Conservation (phyloP, 2,329 filamentous ascomycete genomes). For the Thermochaetoides dissita region DNA sequence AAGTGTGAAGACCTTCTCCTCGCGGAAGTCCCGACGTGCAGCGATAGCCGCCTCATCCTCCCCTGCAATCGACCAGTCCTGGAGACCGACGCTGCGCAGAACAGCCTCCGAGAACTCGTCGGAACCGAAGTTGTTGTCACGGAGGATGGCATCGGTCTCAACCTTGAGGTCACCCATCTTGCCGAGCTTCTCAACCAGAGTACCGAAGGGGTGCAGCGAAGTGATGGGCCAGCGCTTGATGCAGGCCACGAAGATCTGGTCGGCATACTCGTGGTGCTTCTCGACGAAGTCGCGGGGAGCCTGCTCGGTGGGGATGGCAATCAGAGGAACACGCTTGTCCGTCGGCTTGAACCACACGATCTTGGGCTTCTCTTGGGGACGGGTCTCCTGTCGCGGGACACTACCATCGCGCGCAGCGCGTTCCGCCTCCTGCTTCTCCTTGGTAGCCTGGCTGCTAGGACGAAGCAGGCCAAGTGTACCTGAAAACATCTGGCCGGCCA, state of each 20-base stretch:
- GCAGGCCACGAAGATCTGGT: slow-evolving; percentile 95
- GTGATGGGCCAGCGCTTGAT: slow-evolving; percentile 99
- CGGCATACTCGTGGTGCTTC: slow-evolving; percentile 94
- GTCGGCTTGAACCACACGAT: slow-evolving; percentile 99
- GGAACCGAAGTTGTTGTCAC: slow-evolving; percentile 96
- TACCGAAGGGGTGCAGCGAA: slow-evolving; percentile 96
- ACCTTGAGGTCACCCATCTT: slow-evolving; percentile 96
- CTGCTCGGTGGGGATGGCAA: slow-evolving; percentile 96
- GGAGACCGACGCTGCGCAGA: slow-evolving; percentile 76
- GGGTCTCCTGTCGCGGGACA: slow-evolving; percentile 58
- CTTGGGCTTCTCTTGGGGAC: slow-evolving; percentile 92
- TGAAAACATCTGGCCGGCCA: slow-evolving; percentile 97
- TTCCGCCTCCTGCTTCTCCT: slow-evolving; percentile 98
- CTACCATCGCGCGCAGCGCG: slow-evolving; percentile 76
- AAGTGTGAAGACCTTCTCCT: slow-evolving; percentile 79
- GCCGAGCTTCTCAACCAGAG: slow-evolving; percentile 89
- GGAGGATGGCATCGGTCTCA: slow-evolving; percentile 88
- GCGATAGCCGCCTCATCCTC: slow-evolving; percentile 65
- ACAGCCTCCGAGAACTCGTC: slow-evolving; percentile 98
- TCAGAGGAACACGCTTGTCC: slow-evolving; percentile 94
- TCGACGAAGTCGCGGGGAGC: slow-evolving; percentile 96
- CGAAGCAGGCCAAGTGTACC: slow-evolving; percentile 86
- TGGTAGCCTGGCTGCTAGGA: slow-evolving; percentile 94
- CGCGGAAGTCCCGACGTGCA: slow-evolving; percentile 76
- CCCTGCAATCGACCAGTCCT: slow-evolving; percentile 77